Evolutionary conservation across 129 eudicot genomes (phyloP).

Genomic region (Artemisia argyi): DNA sequence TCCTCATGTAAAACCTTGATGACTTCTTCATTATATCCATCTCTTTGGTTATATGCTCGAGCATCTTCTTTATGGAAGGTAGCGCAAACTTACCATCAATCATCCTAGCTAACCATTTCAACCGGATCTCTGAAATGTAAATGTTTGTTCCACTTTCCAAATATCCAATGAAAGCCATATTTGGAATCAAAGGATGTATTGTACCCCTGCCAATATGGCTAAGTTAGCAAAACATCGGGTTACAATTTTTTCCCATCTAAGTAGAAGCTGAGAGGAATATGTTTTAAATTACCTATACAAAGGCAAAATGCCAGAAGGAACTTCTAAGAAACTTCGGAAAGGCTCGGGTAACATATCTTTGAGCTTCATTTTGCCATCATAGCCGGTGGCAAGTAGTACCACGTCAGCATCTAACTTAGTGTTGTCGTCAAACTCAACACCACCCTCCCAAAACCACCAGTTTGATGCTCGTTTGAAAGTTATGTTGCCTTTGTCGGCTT

Average conservation of each 20-base stretch:
- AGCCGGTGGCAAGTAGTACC: slow-evolving; percentile 84
- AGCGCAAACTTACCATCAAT: slow-evolving; percentile 70
- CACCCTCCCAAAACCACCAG: slow-evolving; percentile 93
- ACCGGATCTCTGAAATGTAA: slow-evolving; percentile 85
- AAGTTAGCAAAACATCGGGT: background rate
- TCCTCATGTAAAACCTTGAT: slow-evolving; percentile 85
- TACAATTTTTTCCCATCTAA: background rate
- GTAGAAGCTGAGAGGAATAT: background rate
- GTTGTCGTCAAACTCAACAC: slow-evolving; percentile 71
- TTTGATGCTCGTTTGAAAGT: slow-evolving; percentile 55
- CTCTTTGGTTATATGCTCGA: slow-evolving; percentile 57
- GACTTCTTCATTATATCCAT: slow-evolving; percentile 79
- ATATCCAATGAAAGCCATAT: slow-evolving; percentile 88
- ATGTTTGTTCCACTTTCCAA: slow-evolving; percentile 87
- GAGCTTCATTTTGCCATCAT: slow-evolving; percentile 80
- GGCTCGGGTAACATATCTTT: slow-evolving; percentile 63
- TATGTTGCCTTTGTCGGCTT: slow-evolving; percentile 79
- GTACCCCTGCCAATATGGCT: slow-evolving; percentile 60
- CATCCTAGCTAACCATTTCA: slow-evolving; percentile 76
- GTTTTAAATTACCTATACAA: slow-evolving; percentile 58
- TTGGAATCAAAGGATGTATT: slow-evolving; percentile 85
- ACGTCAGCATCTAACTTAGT: slow-evolving; percentile 80
- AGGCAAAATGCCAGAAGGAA: slow-evolving; percentile 76
- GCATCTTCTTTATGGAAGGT: slow-evolving; percentile 69
- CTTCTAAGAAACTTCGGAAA: slow-evolving; percentile 56